A percentile compares a stretch with the other conserved stretches of the same genome.
Conservation (phyloP, 305 asterid species). For the Solanum hybrid region DNA sequence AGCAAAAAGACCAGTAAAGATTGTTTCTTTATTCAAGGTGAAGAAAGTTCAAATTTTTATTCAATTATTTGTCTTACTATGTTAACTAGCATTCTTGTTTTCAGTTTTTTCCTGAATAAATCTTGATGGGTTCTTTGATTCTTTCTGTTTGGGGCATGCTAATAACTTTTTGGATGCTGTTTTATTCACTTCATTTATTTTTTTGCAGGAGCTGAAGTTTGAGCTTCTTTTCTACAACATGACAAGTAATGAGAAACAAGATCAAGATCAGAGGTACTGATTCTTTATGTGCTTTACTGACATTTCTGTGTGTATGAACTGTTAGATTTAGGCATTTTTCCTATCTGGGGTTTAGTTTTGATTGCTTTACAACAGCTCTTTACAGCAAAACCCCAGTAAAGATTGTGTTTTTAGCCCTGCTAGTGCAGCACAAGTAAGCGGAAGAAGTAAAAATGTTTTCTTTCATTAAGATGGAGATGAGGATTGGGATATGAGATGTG, state of each 20-base stretch:
- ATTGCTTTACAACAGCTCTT: neutral
- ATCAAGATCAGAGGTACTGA: slow-evolving; percentile 53
- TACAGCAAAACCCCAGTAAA: neutral
- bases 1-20: neutral
- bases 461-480: neutral
- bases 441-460: neutral
- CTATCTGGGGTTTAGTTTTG: neutral
- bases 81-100: neutral
- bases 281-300: neutral
- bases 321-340: neutral
- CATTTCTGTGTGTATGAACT: too few species aligned
- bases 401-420: neutral
- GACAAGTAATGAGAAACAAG: slow-evolving; percentile 38
- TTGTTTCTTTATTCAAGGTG: neutral
- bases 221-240: slow-evolving; percentile 24
- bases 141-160: neutral
- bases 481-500: neutral
- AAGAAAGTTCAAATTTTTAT: neutral
- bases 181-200: too few species aligned
- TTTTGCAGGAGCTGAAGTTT: slow-evolving; percentile 9
- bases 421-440: neutral
- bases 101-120: neutral
- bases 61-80: neutral
- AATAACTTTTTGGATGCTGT: neutral
- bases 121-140: neutral